phyloP scores from a whole-genome alignment of 176 grass and related monocot species.

The Phyllostachys edulis region DNA sequence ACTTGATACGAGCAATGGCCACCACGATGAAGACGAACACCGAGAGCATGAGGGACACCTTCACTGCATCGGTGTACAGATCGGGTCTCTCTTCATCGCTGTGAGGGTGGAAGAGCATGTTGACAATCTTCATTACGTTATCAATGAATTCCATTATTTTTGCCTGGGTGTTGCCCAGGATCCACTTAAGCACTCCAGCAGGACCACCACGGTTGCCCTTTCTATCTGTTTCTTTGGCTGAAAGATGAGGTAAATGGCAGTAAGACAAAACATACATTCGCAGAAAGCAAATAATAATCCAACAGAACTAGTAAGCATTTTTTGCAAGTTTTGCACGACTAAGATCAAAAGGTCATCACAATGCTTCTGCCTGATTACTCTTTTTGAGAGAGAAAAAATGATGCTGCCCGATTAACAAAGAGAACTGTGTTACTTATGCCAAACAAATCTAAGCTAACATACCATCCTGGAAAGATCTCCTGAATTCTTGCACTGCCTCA shows the following conservation, averaged over 20 bases:
- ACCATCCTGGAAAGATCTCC: conserved; percentile 70
- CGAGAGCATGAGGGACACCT: conserved; percentile 68
- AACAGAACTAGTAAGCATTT: background rate
- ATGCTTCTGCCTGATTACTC: background rate
- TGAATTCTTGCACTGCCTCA: conserved; percentile 81
- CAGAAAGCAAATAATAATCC: background rate
- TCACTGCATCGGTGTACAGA: conserved; percentile 50
- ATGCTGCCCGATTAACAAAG: background rate
- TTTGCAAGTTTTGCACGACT: background rate
- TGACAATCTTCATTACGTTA: conserved; percentile 53
- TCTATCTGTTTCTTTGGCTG: conserved; percentile 49
- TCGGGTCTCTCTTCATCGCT: conserved; percentile 42
- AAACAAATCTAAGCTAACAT: conserved; percentile 6
- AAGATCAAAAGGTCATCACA: conserved; percentile 12
- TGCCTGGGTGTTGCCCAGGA: conserved; percentile 52
- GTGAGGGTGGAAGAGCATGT: conserved; percentile 43
- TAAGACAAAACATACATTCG: conserved; percentile 13
- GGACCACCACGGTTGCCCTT: conserved; percentile 32
- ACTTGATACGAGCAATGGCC: conserved; percentile 64
- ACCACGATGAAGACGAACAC: conserved; percentile 79
- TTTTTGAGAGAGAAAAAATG: background rate
- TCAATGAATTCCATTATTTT: conserved; percentile 66
- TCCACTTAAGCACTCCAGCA: conserved; percentile 56
- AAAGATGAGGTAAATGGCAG: conserved; percentile 13
- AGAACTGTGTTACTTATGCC: background rate